phyloP scores from a whole-genome alignment of 805 yeast species.

The Candida adriatica region DNA sequence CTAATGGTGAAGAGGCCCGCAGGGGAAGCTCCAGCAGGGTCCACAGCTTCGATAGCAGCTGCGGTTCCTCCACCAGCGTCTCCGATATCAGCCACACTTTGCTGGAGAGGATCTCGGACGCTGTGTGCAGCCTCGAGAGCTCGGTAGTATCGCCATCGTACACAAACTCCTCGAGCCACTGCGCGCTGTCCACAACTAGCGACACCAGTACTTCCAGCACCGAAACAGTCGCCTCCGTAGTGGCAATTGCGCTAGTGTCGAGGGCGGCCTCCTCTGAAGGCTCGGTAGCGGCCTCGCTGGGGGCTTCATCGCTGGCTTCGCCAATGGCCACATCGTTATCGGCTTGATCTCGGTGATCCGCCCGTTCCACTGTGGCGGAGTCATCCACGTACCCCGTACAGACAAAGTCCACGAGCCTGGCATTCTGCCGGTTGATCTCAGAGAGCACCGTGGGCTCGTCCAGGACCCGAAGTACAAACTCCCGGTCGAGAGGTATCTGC shows the following conservation, averaged over 20 bases:
- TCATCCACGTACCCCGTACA: conserved; percentile 35
- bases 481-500: conserved; percentile 14
- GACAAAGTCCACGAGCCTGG: conserved; percentile 43
- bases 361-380: too few species aligned
- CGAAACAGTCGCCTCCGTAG: conserved; percentile 26
- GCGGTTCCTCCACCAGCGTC: conserved; percentile 68
- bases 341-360: too few species aligned
- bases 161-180: conserved; percentile 28
- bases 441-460: conserved; percentile 33
- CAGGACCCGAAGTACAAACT: conserved; percentile 30
- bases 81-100: conserved; percentile 93
- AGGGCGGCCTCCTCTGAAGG: not conserved
- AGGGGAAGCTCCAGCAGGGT: conserved; percentile 50
- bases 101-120: conserved; percentile 81
- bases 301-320: conserved; percentile 2
- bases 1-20: conserved; percentile 60
- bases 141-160: conserved; percentile 6
- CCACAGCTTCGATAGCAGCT: conserved; percentile 70
- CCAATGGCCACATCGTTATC: conserved; percentile 1
- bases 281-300: not conserved
- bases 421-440: conserved; percentile 32
- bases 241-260: conserved; percentile 1
- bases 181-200: conserved; percentile 33
- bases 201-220: conserved; percentile 38
- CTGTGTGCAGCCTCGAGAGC: conserved; percentile 38